phyloP scores from a whole-genome alignment of 345 rosid genomes.

The Hevea brasiliensis region DNA sequence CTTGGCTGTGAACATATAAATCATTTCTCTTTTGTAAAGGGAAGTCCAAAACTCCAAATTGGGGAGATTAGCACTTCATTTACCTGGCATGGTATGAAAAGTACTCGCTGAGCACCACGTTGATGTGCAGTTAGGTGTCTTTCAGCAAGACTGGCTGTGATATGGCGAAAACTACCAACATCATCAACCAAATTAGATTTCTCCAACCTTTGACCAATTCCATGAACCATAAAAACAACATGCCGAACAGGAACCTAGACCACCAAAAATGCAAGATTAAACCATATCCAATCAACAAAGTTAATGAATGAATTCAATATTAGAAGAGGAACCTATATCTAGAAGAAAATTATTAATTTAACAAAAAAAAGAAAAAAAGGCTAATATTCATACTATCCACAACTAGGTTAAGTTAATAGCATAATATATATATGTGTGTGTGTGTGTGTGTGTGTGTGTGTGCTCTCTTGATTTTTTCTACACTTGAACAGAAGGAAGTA shows the following conservation, averaged over 20 bases:
- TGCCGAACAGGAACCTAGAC: slow-evolving; percentile 91
- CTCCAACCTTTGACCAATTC: slow-evolving; percentile 97
- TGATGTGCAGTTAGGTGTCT: slow-evolving; percentile 75
- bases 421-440: too few relatives aligned
- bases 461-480: neutral
- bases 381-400: neutral
- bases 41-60: neutral
- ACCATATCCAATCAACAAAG: neutral
- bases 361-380: neutral
- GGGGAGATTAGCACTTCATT: neutral
- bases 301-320: neutral
- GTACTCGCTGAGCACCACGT: slow-evolving; percentile 72
- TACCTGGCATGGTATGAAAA: slow-evolving; percentile 98
- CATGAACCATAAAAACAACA: slow-evolving; percentile 97
- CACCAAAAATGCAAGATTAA: slow-evolving; percentile 27
- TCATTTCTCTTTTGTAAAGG: neutral
- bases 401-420: neutral
- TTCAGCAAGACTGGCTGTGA: slow-evolving; percentile 76
- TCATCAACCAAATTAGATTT: slow-evolving; percentile 98
- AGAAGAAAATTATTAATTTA: neutral
- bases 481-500: neutral
- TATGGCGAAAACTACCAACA: slow-evolving; percentile 80
- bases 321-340: neutral
- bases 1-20: neutral
- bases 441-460: too few relatives aligned